A percentile compares a stretch with the other conserved stretches of the same genome.
These are phyloP conservation scores for Groenewaldozyma sp. DNA, from an alignment of 1,139 yeast species.

Conservation along the genomic window DNA sequence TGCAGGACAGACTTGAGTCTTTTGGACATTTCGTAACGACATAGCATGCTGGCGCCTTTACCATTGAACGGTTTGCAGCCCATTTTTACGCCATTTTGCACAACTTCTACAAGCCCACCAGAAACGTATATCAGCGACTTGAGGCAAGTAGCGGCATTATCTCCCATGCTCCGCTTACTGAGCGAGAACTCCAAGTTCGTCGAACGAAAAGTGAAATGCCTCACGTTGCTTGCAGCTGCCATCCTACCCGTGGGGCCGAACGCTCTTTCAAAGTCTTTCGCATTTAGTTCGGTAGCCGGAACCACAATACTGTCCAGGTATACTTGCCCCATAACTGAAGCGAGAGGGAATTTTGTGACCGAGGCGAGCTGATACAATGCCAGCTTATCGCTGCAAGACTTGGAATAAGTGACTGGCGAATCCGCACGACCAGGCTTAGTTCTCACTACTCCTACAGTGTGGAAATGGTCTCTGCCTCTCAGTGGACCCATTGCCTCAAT, in stretches of 20 bases:
- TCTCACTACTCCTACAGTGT: constrained; percentile 53
- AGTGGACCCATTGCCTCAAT: constrained; percentile 27
- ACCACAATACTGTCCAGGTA: constrained; percentile 49
- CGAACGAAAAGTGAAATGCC: constrained; percentile 9
- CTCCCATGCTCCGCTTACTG: constrained; percentile 5
- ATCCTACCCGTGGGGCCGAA: constrained; percentile 18
- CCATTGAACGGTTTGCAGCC: constrained; percentile 25
- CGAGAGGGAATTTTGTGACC: constrained; percentile 43
- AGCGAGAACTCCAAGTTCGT: constrained; percentile 13
- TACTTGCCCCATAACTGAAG: constrained; percentile 33
- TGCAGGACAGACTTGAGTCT: too few relatives aligned
- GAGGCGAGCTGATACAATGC: constrained; percentile 58
- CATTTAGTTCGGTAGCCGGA: constrained; percentile 32
- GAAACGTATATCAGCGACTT: constrained; percentile 16
- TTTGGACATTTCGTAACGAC: constrained; percentile 12
- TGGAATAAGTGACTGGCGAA: constrained; percentile 58
- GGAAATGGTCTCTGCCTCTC: constrained; percentile 62
- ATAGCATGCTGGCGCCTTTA: constrained; percentile 16
- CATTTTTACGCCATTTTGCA: constrained; percentile 28
- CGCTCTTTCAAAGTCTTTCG: constrained; percentile 38
- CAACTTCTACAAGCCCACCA: constrained; percentile 7
- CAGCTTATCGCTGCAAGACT: constrained; percentile 83
- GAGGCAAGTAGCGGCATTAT: constrained; percentile 17
- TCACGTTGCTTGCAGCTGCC: background rate
- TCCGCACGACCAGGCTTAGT: constrained; percentile 90